Evolutionary conservation across 2,329 filamentous ascomycete species (phyloP), one percentile per base, ranked within the genome.

Genomic region (Penicillium sclerotiorum): DNA sequence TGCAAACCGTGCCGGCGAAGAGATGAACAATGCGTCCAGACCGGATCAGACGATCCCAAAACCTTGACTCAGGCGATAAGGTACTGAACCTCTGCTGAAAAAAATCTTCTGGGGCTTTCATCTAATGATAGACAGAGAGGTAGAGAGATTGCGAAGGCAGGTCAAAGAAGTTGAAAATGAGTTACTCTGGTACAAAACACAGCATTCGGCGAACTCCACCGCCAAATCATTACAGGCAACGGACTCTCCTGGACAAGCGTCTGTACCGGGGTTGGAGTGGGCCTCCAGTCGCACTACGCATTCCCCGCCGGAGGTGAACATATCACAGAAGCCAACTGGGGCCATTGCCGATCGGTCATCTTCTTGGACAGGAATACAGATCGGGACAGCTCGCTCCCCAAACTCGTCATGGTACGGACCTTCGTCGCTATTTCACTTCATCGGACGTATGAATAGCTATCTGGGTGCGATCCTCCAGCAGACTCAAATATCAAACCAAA

Each of bases 391-490:
- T 33, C 45, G 45, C 17, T 47, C 45, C n/a, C 45, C 45, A 47
- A 47, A 47, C 20, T 15, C 37, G 2, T 47, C 48, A 4, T 51
- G 49, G 49, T 51, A 41, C 20, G 49, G 49, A 5, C 17, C 49
- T 9, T 51, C 49, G 21, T 51, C 49, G 2, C 37, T 51, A 7
- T 51, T 43, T 15, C 37, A 21, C 32, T 51, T 51, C 8, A 51
- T 51, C n/a, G 30, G 40, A 8, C 37, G 44, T 12, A 41, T 51
- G 27, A 44, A 42, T n/a, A 36, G 28, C 9, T 51, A 42, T 12
- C 23, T 50, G 9, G 27, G 39, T 38, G 28, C 21, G 11, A 43
- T 39, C 17, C 36, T 47, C 12, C 37, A 33, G n/a, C 23, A 47
- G 13, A 39, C 27, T 12, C 38, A 42, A 32, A 17, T 33, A 12